Conservation (phyloP, 176 grass and related monocot genomes). For the Bonia amplexicaulis region DNA sequence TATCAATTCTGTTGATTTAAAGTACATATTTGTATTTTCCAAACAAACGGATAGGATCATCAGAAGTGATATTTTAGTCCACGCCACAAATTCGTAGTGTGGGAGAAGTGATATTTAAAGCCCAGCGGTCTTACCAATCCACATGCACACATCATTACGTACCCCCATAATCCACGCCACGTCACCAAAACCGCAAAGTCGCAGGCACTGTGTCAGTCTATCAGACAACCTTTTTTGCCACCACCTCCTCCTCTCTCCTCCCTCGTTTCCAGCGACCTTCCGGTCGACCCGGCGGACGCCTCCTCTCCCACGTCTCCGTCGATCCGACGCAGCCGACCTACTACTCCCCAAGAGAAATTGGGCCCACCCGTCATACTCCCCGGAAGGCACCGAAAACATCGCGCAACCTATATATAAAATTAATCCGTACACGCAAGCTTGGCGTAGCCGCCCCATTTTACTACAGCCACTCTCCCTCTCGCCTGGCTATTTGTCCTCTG, state of each 20-base stretch:
- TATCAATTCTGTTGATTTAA: not conserved
- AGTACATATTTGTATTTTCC: not conserved
- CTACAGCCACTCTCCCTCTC: not conserved
- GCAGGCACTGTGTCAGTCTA: not conserved
- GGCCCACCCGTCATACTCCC: not conserved
- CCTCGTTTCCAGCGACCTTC: conserved; percentile 9
- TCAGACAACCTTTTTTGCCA: not conserved
- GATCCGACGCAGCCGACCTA: not conserved
- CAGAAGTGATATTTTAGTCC: not conserved
- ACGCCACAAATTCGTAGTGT: too few species aligned
- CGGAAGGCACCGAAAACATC: not conserved
- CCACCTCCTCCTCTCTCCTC: not conserved
- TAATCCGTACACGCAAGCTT: conserved; percentile 15
- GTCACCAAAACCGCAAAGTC: not conserved
- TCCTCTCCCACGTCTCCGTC: not conserved
- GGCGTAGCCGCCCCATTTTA: not conserved
- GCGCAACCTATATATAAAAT: not conserved
- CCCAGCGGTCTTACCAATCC: not conserved
- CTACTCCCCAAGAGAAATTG: not conserved
- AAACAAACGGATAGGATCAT: not conserved
- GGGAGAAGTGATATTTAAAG: not conserved
- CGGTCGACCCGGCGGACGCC: not conserved
- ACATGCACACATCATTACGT: not conserved
- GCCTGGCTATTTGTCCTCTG: not conserved
- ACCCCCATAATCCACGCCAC: not conserved